Percentiles rank a stretch among this genome's conserved stretches.
These are phyloP conservation scores for Bruguiera parviflora DNA, from an alignment of 345 rosid genomes.

Conservation along the genomic window DNA sequence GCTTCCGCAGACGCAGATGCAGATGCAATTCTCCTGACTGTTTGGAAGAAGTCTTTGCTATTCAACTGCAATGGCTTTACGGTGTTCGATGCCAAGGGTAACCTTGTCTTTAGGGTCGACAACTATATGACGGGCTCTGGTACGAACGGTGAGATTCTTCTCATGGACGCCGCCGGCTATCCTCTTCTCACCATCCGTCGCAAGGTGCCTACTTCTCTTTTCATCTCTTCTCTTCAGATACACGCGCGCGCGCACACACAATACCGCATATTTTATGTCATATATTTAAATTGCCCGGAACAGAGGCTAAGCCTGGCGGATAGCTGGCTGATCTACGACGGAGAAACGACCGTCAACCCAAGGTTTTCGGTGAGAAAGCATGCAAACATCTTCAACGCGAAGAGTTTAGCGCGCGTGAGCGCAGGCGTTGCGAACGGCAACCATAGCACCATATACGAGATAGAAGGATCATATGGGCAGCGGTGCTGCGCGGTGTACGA, in stretches of 20 bases:
- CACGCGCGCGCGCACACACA: too few species aligned
- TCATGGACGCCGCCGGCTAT: constrained; percentile 83
- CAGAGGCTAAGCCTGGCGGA: constrained; percentile 74
- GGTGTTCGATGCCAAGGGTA: constrained; percentile 65
- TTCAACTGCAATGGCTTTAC: constrained; percentile 94
- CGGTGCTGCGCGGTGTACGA: constrained; percentile 66
- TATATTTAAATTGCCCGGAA: constrained; percentile 27
- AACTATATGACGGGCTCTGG: constrained; percentile 56
- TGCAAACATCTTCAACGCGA: constrained; percentile 40
- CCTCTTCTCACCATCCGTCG: constrained; percentile 94
- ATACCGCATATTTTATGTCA: background rate
- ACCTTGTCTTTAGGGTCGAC: constrained; percentile 80
- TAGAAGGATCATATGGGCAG: constrained; percentile 72
- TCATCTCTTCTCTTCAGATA: background rate
- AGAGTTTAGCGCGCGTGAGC: constrained; percentile 56
- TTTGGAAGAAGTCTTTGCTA: constrained; percentile 88
- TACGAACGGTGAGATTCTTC: constrained; percentile 56
- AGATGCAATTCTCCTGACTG: constrained; percentile 46
- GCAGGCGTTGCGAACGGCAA: constrained; percentile 2
- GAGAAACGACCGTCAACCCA: constrained; percentile 59
- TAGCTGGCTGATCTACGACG: constrained; percentile 78
- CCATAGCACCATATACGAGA: constrained; percentile 41
- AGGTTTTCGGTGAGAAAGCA: constrained; percentile 52
- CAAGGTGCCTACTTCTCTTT: constrained; percentile 44
- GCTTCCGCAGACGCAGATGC: background rate